Evolutionary conservation across 2,329 filamentous ascomycete genomes (phyloP), one percentile per base, ranked within the genome.

Genomic region (Trichoderma sp.): DNA sequence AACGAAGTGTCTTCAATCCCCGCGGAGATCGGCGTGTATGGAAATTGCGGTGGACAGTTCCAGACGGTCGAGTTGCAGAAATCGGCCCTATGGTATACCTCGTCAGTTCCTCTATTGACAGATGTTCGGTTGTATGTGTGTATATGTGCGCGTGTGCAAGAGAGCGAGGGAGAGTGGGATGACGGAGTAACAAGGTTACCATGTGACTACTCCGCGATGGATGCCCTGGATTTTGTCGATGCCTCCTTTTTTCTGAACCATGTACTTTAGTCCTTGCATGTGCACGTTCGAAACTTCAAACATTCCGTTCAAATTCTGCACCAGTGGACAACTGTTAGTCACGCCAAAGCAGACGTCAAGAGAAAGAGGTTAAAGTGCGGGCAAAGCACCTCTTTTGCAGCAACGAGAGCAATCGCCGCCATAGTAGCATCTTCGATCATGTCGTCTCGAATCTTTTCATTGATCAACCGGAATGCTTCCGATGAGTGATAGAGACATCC

Each of bases 401-500:
- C 55, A 14, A 64, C 47, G 6, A 59, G 10, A 7, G 62, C 62
- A 15, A 64, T 54, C 3, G 62, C 54, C 3, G 62, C 62, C 28
- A 64, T 64, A 19, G 62, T 64, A 9, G 54, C 21, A 14, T 64
- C 62, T 26, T 48, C 52, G 9, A 64, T 34, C 6, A 5, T 30
- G 26, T 19, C 62, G 6, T 34, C 28, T 21, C 19, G 43, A 19
- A 64, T 58, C 7, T 26, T 43, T 6, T 59, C 44, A 9, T 64
- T 64, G 44, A 64, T 64, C 12, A 64, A 10, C 12, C 62, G 41
- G 26, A 64, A 64, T 17, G 62, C 62, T 47, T 64, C 62, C 12
- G 62, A 48, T 5, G 52, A 57, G 30, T 64, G 62, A 17, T 59
- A 64, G 3, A 64, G 44, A 19, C 62, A 64, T 15, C 62, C 54